These are phyloP conservation scores for Hypomontagnella submonticulosa DNA, from an alignment of 495 filamentous ascomycete genomes.

Conservation along the genomic window DNA sequence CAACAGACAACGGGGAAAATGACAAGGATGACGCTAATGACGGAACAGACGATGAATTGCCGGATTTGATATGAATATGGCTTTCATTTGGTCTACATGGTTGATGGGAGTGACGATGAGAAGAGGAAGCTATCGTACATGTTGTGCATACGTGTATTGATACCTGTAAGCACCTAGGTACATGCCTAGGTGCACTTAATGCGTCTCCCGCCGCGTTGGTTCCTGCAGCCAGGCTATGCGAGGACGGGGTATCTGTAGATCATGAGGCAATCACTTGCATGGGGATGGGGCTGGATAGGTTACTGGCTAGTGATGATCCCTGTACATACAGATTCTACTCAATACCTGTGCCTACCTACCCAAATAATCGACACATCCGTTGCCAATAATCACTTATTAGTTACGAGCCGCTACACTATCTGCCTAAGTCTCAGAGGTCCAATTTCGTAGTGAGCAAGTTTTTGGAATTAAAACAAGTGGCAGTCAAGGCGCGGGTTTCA, in stretches of 20 bases:
- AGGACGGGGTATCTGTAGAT: constrained; percentile 28
- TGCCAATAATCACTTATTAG: too few relatives aligned
- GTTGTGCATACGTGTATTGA: too few relatives aligned
- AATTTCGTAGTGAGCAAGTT: constrained; percentile 41
- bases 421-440: constrained; percentile 8
- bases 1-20: neutral
- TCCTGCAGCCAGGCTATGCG: constrained; percentile 23
- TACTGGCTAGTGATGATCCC: neutral
- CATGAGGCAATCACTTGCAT: constrained; percentile 26
- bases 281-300: neutral
- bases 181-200: neutral
- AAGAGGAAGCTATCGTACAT: constrained; percentile 2
- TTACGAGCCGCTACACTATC: neutral
- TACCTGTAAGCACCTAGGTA: neutral
- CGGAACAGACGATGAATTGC: constrained; percentile 36
- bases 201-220: constrained; percentile 5
- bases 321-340: too few relatives aligned
- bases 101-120: too few relatives aligned
- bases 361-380: too few relatives aligned
- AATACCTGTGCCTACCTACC: too few relatives aligned
- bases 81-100: too few relatives aligned
- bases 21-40: neutral
- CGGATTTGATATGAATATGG: constrained; percentile 14
- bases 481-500: constrained; percentile 43
- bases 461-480: constrained; percentile 15